Evolutionary conservation across 768 basidiomycete species (phyloP).

Genomic region (Clitopilus passeckerianus): DNA sequence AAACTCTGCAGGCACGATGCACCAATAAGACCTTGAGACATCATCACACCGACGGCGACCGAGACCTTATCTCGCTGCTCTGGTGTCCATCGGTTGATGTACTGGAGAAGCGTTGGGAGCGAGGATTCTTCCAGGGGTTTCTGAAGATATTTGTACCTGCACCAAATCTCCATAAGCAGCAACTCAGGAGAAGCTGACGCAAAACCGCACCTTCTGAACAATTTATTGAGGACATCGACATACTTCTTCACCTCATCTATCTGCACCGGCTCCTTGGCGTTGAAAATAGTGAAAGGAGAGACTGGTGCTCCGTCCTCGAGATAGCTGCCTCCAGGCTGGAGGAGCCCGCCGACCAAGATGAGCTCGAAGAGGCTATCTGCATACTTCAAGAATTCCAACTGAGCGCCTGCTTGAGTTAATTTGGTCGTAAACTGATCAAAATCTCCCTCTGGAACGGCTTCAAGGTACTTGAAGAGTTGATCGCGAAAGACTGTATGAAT

Average conservation of each 20-base stretch:
- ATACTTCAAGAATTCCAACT: conserved; percentile 96
- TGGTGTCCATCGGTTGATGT: conserved; percentile 79
- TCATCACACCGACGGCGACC: conserved; percentile 73
- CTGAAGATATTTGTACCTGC: conserved; percentile 98
- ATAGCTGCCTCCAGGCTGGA: conserved; percentile 93
- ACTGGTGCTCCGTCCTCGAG: conserved; percentile 82
- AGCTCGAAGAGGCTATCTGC: conserved; percentile 95
- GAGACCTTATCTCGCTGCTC: conserved; percentile 81
- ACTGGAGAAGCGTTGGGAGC: conserved; percentile 82
- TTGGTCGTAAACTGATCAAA: conserved; percentile 81
- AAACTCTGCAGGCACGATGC: conserved; percentile 76
- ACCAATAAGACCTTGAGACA: conserved; percentile 79
- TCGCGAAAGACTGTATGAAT: conserved; percentile 76
- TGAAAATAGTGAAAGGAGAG: conserved; percentile 86
- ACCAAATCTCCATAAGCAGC: conserved; percentile 6
- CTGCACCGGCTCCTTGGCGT: conserved; percentile 72
- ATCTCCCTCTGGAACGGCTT: conserved; percentile 73
- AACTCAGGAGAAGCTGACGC: not conserved
- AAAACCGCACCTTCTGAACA: conserved; percentile 84
- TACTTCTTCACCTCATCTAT: conserved; percentile 89
- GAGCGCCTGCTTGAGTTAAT: conserved; percentile 86
- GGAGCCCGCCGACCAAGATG: conserved; percentile 90
- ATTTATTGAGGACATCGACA: conserved; percentile 91
- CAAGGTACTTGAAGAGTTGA: conserved; percentile 87
- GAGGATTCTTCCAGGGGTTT: conserved; percentile 87